Base-by-base conservation (phyloP, 257 asterid species). In the Solanum sejunctum region DNA sequence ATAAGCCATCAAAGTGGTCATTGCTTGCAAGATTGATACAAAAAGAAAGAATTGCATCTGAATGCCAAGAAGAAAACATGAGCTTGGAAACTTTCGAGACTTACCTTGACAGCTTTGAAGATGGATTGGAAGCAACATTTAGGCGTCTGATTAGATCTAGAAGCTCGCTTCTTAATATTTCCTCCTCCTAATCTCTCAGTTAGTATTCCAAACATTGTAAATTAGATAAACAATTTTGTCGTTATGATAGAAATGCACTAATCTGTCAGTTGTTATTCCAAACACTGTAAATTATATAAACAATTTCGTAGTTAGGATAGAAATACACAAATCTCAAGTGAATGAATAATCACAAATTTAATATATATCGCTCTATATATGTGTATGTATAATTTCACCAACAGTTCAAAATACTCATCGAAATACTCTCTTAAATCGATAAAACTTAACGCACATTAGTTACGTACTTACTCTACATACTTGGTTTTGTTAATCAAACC, bases 1-100 rank as follows among this genome's bases (percentile, higher is more conserved):
- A 84, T 75, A 85, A 88, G 87, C 56, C 83, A 54, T 86, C 67
- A 21, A 89, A 80, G 77, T 89, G 91, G 91, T 80, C 86, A 23
- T 10, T 85, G 83, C 84, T 89, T 80, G 85, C 88, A 60, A 88
- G 85, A 64, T 81, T 89, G 41, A 63, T 86, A n/a, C 83, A 85
- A 10, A 88, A 72, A 20, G 90, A 84, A 57, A 77, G 58, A 79
- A 86, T 86, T 4, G 84, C 84, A 61, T 78, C 81, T 17, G 89
- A 88, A 84, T 80, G 41, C 60, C 85, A 88, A 64, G 28, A 77
- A 17, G 75, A 80, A 21, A 77, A 20, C 15, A 5, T 16, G 43
- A 89, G 84, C 18, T 81, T 81, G 21, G 86, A 85, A 83, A 86
- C 51, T 20, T 72, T 72, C 12, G 8, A 26, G 43, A 43, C 84